These are phyloP conservation scores for Lycium barbarum DNA, from an alignment of 257 asterid species.

Conservation along the genomic window DNA sequence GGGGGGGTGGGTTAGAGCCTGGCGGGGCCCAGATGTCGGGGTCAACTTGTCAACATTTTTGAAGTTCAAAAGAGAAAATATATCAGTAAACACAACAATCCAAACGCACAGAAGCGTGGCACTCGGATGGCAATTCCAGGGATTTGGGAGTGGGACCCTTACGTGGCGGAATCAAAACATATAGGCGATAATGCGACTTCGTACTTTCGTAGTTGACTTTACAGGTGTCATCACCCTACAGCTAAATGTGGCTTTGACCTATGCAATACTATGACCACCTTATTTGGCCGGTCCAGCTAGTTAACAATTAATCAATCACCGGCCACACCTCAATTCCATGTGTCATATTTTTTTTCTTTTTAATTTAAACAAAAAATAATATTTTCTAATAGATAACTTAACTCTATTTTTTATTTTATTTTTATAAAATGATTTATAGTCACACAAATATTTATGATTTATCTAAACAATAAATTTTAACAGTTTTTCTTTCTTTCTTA, in stretches of 20 bases:
- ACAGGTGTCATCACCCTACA: not conserved
- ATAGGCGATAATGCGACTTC: not conserved
- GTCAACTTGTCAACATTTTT: not conserved
- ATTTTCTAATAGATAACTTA: too few species aligned
- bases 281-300: not conserved
- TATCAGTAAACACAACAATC: not conserved
- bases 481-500: too few species aligned
- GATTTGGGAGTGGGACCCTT: not conserved
- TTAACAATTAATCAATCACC: not conserved
- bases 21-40: not conserved
- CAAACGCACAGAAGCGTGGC: not conserved
- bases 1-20: too few species aligned
- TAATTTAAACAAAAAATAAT: too few species aligned
- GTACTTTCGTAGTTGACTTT: not conserved
- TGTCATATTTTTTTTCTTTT: too few species aligned
- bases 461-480: not conserved
- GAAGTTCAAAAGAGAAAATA: not conserved
- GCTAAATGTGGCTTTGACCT: not conserved
- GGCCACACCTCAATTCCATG: not conserved
- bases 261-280: not conserved
- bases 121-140: not conserved
- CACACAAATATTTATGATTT: not conserved
- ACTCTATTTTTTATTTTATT: too few species aligned
- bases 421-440: not conserved
- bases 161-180: not conserved